Percentiles rank a stretch among this genome's conserved stretches.
phyloP scores from a whole-genome alignment of 148 eudicot species.

The Silene latifolia region DNA sequence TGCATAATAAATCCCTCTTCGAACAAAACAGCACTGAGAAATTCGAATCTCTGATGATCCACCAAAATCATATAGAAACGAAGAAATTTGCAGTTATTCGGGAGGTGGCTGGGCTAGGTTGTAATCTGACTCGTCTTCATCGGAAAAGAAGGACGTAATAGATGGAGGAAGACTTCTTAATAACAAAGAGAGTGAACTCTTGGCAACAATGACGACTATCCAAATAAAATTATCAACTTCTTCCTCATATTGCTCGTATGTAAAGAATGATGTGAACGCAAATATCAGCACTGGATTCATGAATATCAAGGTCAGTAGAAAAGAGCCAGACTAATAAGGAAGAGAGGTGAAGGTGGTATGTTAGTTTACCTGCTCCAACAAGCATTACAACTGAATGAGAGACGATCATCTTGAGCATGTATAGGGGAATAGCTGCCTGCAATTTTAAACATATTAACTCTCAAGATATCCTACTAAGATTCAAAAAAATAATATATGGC shows the following conservation, averaged over 20 bases:
- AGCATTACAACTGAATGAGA: constrained; percentile 42
- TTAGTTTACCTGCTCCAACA: constrained; percentile 59
- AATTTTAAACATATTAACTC: constrained; percentile 13
- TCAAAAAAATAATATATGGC: background rate
- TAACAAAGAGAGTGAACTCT: constrained; percentile 23
- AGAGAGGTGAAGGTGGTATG: background rate
- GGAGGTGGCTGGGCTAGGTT: background rate
- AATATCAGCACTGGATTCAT: constrained; percentile 57
- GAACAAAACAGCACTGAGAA: background rate
- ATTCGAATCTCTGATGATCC: constrained; percentile 9
- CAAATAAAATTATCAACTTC: constrained; percentile 29
- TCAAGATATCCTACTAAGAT: background rate
- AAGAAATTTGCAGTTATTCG: constrained; percentile 1
- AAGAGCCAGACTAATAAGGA: background rate
- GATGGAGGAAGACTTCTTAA: constrained; percentile 29
- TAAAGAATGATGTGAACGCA: constrained; percentile 62
- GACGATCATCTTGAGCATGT: constrained; percentile 45
- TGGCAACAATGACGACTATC: constrained; percentile 14
- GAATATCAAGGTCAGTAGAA: constrained; percentile 14
- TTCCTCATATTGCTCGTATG: constrained; percentile 86
- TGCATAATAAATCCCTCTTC: background rate
- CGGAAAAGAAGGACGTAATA: constrained; percentile 21
- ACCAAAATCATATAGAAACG: background rate
- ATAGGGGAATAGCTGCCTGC: constrained; percentile 59
- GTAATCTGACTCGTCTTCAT: constrained; percentile 17